Percentiles rank a stretch among this genome's conserved stretches.
phyloP scores from a whole-genome alignment of 2,329 filamentous ascomycete species.

The Calonectria ilicicola region DNA sequence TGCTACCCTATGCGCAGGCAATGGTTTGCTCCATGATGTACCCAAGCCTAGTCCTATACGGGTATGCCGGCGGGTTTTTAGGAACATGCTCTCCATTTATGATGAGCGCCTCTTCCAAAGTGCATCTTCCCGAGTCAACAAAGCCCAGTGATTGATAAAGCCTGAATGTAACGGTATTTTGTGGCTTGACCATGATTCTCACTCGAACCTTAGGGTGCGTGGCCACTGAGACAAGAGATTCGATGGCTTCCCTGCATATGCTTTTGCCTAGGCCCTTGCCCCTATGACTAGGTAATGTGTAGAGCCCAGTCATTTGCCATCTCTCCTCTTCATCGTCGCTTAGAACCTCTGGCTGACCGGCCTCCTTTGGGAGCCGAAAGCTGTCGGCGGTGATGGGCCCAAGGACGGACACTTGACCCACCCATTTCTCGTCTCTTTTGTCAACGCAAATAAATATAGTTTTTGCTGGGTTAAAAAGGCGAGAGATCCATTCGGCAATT shows the following conservation, averaged over 20 bases:
- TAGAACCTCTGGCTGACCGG: not conserved
- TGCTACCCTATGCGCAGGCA: not conserved
- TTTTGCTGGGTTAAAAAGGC: not conserved
- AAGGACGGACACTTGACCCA: slow-evolving; percentile 2
- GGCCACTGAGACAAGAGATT: not conserved
- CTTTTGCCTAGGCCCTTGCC: not conserved
- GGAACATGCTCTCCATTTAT: slow-evolving; percentile 12
- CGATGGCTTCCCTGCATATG: not conserved
- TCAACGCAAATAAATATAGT: slow-evolving; percentile 8
- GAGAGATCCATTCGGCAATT: not conserved
- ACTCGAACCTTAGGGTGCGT: not conserved
- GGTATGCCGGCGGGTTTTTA: not conserved
- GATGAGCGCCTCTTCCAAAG: slow-evolving; percentile 8
- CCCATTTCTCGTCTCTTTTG: not conserved
- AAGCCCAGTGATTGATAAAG: slow-evolving; percentile 2
- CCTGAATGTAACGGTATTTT: not conserved
- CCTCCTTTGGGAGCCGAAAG: not conserved
- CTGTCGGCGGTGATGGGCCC: not conserved
- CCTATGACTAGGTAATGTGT: not conserved
- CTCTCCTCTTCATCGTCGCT: slow-evolving; percentile 12
- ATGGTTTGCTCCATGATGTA: not conserved
- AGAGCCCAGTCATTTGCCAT: slow-evolving; percentile 17
- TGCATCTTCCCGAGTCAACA: slow-evolving; percentile 5
- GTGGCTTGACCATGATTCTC: slow-evolving; percentile 18
- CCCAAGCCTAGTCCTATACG: not conserved